phyloP scores from a whole-genome alignment of 2,329 filamentous ascomycete species.

The Shiraia bambusicola region DNA sequence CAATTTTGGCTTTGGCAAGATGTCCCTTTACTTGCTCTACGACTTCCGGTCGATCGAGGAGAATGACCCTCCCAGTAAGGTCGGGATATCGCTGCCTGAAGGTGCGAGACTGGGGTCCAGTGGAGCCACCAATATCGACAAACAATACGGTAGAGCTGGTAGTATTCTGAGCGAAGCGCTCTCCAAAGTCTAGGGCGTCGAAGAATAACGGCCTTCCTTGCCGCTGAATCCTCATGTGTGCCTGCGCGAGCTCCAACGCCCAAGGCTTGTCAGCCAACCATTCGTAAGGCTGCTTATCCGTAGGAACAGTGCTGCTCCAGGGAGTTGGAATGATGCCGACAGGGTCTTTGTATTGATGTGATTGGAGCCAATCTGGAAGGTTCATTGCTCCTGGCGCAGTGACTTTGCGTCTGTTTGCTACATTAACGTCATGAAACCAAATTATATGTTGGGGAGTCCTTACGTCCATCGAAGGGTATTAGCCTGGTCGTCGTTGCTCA shows the following conservation, averaged over 20 bases:
- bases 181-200: constrained; percentile 2
- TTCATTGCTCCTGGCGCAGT: constrained; percentile 1
- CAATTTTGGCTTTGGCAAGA: constrained; percentile 8
- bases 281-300: constrained; percentile 3
- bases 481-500: constrained; percentile 5
- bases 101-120: background rate
- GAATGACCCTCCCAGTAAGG: constrained; percentile 3
- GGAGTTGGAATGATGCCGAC: constrained; percentile 4
- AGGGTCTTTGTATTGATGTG: constrained; percentile 1
- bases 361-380: constrained; percentile 4
- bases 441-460: too few species aligned
- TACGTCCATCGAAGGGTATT: constrained; percentile 4
- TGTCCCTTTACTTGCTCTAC: constrained; percentile 3
- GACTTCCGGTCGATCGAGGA: constrained; percentile 7
- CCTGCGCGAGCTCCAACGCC: constrained; percentile 5
- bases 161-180: constrained; percentile 5
- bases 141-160: constrained; percentile 3
- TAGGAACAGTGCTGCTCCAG: constrained; percentile 1
- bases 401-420: constrained; percentile 1
- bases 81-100: constrained; percentile 2
- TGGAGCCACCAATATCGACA: constrained; percentile 6
- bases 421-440: too few species aligned
- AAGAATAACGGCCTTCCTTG: constrained; percentile 3
- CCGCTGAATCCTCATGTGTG: constrained; percentile 4
- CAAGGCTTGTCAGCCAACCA: constrained; percentile 4